Evolutionary conservation across 495 filamentous ascomycete genomes (phyloP), one percentile per base, ranked within the genome.

Genomic region (Penicillium mononematosum): DNA sequence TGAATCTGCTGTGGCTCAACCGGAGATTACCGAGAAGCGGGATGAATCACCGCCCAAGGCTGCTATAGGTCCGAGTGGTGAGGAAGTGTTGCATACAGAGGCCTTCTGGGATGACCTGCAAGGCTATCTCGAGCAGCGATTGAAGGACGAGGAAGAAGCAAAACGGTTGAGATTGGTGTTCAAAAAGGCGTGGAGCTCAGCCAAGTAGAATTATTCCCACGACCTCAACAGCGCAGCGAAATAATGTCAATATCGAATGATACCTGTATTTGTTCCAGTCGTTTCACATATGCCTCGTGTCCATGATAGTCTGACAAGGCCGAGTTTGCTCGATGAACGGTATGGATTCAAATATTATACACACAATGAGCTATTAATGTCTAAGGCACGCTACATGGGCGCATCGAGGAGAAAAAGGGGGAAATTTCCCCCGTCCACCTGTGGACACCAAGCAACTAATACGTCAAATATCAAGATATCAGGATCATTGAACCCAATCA

Each of bases 51-150:
- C 67, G 27, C 65, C 71, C n/a, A 74, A 75, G 56, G 70, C 78
- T 16, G 82, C 79, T 27, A 78, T 82, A 53, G 85, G 80, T 14
- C 70, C 76, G 25, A 83, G 81, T 60, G 85, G 84, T 20, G 70
- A 61, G 46, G 81, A 79, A 22, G 79, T 88, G 39, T 63, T 97
- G 58, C 64, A 78, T 57, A 87, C 83, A 24, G 85, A 88, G 32
- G 84, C 81, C 58, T 98, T 98, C 72, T 98, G 94, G 94, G 72
- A 74, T 34, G 94, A 98, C 78, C 68, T 98, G 60, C 85, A 83
- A 67, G 89, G 82, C 14, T 98, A 87, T 67, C 70, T 98, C 70
- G 71, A 83, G 62, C 88, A 90, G 78, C 82, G 89, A 71, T 59
- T 96, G 50, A 83, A 85, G 70, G 88, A 95, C 71, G 82, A 87